Percentiles rank a stretch among this genome's conserved stretches.
Evolutionary conservation across 1,284 basidiomycete genomes (phyloP).

Genomic region (Pseudozyma sp.): DNA sequence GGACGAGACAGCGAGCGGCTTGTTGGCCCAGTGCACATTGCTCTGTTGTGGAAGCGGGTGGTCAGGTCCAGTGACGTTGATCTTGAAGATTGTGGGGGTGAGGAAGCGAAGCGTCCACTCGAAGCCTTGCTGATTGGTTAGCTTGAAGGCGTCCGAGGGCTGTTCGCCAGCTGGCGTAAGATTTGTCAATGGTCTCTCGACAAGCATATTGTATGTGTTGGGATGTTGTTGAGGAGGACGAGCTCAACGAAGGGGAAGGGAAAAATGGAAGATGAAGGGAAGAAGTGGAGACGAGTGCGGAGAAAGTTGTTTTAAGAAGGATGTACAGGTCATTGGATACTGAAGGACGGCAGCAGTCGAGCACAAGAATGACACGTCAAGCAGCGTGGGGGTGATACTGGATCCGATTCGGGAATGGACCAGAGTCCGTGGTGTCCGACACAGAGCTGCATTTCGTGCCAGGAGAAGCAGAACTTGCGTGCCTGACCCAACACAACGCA

Average conservation of each 20-base stretch:
- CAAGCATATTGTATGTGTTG: slow-evolving; percentile 27
- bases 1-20: slow-evolving; percentile 55
- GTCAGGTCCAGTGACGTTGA: slow-evolving; percentile 67
- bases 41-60: slow-evolving; percentile 69
- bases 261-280: not conserved
- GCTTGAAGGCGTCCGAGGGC: slow-evolving; percentile 40
- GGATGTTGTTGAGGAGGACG: slow-evolving; percentile 1
- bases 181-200: slow-evolving; percentile 43
- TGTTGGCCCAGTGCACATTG: slow-evolving; percentile 66
- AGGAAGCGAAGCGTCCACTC: slow-evolving; percentile 68
- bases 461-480: too few relatives aligned
- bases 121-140: slow-evolving; percentile 61
- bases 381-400: not conserved
- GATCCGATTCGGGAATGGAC: too few relatives aligned
- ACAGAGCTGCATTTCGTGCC: too few relatives aligned
- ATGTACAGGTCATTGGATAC: not conserved
- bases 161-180: slow-evolving; percentile 25
- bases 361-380: too few relatives aligned
- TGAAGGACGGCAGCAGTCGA: not conserved
- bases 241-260: not conserved
- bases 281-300: not conserved
- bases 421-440: too few relatives aligned
- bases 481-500: too few relatives aligned
- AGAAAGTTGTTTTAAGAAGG: slow-evolving; percentile 10
- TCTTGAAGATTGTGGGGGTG: slow-evolving; percentile 65